Evolutionary conservation across 495 filamentous ascomycete genomes (phyloP).

Genomic region (Penicillium lividum): DNA sequence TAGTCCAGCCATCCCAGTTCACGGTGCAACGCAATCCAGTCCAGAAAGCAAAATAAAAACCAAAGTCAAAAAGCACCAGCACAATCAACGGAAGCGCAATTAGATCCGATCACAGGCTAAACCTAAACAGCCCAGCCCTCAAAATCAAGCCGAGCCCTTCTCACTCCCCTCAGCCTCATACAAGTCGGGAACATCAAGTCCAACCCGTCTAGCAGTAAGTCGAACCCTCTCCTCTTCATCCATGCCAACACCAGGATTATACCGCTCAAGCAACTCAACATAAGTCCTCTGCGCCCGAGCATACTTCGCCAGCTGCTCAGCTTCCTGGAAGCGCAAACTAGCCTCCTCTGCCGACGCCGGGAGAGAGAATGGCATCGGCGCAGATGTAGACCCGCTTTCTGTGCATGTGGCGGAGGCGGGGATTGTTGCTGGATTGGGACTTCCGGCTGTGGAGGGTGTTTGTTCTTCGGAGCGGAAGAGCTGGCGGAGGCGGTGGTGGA

Average conservation of each 20-base stretch:
- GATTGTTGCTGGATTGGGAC: neutral
- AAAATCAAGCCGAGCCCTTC: neutral
- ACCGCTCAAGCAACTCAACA: conserved; percentile 75
- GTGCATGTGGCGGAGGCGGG: conserved; percentile 18
- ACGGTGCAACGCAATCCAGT: too few relatives aligned
- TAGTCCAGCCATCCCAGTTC: too few relatives aligned
- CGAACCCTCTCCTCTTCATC: conserved; percentile 81
- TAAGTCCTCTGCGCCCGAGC: conserved; percentile 81
- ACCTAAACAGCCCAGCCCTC: too few relatives aligned
- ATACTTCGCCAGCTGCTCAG: conserved; percentile 77
- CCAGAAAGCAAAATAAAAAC: too few relatives aligned
- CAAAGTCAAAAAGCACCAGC: too few relatives aligned
- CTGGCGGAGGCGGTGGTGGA: conserved; percentile 60
- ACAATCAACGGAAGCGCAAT: neutral
- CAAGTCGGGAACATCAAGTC: conserved; percentile 73
- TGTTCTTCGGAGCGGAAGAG: conserved; percentile 37
- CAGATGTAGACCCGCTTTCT: conserved; percentile 3
- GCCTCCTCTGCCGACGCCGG: conserved; percentile 17
- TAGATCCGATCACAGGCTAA: neutral
- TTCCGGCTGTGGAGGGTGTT: conserved; percentile 16
- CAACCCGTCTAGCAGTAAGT: conserved; percentile 82
- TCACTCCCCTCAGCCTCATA: conserved; percentile 23
- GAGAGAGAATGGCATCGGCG: conserved; percentile 18
- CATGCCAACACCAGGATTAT: conserved; percentile 87
- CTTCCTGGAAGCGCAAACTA: conserved; percentile 51